Evolutionary conservation across 352 stramenopile species (phyloP).

Genomic region (Blastocystis sp.): DNA sequence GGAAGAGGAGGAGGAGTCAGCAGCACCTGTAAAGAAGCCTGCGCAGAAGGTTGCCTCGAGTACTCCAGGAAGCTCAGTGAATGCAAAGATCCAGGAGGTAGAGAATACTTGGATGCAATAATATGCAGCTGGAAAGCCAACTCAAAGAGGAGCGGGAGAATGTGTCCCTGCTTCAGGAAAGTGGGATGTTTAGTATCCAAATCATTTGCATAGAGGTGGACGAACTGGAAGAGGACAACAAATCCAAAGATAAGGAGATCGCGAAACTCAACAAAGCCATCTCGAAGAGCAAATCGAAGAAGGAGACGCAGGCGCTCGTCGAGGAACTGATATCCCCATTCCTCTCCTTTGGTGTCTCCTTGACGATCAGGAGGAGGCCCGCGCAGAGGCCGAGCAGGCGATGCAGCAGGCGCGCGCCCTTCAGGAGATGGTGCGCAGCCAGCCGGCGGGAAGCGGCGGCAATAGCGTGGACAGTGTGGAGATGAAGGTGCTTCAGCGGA

Average conservation of each 20-base stretch:
- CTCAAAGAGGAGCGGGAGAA: neutral
- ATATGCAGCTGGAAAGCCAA: neutral
- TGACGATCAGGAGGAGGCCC: conserved; percentile 23
- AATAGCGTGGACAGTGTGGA: neutral
- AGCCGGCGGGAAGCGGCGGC: neutral
- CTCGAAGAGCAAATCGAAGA: conserved; percentile 53
- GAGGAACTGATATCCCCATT: conserved; percentile 43
- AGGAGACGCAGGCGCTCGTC: conserved; percentile 1
- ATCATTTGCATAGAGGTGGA: neutral
- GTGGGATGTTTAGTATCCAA: neutral
- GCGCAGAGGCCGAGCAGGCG: neutral
- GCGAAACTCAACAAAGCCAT: conserved; percentile 48
- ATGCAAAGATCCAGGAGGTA: neutral
- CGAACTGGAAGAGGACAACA: neutral
- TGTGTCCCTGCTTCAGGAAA: conserved; percentile 10
- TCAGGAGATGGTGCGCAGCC: conserved; percentile 51
- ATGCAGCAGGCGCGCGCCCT: conserved; percentile 49
- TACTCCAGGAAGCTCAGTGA: neutral
- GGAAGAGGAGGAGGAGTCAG: neutral
- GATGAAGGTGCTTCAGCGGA: conserved; percentile 30
- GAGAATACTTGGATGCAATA: neutral
- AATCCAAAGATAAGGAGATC: conserved; percentile 24
- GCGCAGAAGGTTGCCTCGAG: neutral
- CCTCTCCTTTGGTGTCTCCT: neutral
- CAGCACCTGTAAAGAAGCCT: neutral